Evolutionary conservation across 768 basidiomycete genomes (phyloP), one percentile per base, ranked within the genome.

Genomic region (Lepiota brunneoincarnata): DNA sequence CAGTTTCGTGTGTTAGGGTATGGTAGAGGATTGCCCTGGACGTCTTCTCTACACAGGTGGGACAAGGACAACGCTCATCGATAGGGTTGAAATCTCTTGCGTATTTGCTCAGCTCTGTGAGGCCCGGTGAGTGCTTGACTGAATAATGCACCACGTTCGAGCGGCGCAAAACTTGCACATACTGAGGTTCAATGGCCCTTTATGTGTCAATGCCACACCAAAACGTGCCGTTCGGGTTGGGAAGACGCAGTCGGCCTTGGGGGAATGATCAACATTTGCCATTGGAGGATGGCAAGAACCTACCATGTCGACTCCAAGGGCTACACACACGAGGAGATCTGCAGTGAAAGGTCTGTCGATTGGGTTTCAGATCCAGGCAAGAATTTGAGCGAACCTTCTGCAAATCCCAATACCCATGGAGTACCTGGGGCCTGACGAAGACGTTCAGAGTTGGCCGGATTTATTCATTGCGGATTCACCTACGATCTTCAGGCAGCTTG

Each of bases 391-490:
- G 35, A 56, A 90, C 90, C 91, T 82, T 95, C 93, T 24, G 92
- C 91, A 67, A 92, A 94, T n/a, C 7, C 93, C 92, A 39, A 95
- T 81, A 1, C 92, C 93, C 93, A 96, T 96, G 3, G 87, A 86
- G 71, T 95, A 96, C 59, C 92, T 80, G 7, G 93, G 92, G 41
- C 90, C 91, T 92, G 55, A 38, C 11, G 37, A 45, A 46, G 31
- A 24, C 26, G 7, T 55, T 69, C 44, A 65, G 49, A 44, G 37
- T 43, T 31, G 35, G 23, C 35, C 17, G 26, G 12, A 28, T 50
- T 42, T 49, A 55, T 49, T 44, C 23, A 12, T 37, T 7, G 6
- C 31, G 6, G 15, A 36, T 9, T 28, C 26, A 73, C 88, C 61
- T 62, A 90, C 89, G 80, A 61, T 93, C 91, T 66, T 77, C 74